These are phyloP conservation scores for Mycena metata DNA, from an alignment of 768 basidiomycete species.

Conservation along the genomic window DNA sequence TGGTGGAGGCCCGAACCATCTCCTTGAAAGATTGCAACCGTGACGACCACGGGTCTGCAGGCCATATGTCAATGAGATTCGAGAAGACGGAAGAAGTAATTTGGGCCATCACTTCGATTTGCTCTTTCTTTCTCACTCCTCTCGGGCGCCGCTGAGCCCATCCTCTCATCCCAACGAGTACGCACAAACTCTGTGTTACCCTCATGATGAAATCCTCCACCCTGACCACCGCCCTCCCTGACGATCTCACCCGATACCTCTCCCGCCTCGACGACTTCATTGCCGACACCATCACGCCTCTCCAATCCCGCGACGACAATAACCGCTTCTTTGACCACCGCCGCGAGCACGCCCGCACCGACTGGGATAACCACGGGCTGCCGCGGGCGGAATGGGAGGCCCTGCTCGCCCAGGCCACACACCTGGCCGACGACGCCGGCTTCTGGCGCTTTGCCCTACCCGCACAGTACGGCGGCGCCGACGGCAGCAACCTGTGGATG, in stretches of 20 bases:
- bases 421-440: slow-evolving; percentile 28
- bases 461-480: slow-evolving; percentile 28
- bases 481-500: slow-evolving; percentile 31
- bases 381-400: slow-evolving; percentile 31
- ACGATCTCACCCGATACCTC: slow-evolving; percentile 24
- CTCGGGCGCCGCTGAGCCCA: slow-evolving; percentile 11
- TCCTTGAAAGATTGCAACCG: too few relatives aligned
- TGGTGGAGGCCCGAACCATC: too few relatives aligned
- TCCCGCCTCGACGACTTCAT: slow-evolving; percentile 31
- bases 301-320: slow-evolving; percentile 31
- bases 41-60: too few relatives aligned
- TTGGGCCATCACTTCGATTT: slow-evolving; percentile 18
- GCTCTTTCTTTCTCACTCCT: slow-evolving; percentile 20
- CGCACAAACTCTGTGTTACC: slow-evolving; percentile 16
- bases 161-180: neutral
- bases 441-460: slow-evolving; percentile 30
- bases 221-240: slow-evolving; percentile 24
- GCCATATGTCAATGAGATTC: neutral
- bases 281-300: slow-evolving; percentile 25
- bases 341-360: slow-evolving; percentile 31
- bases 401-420: slow-evolving; percentile 25
- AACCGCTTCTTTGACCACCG: slow-evolving; percentile 34
- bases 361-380: slow-evolving; percentile 22
- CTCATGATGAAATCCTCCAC: slow-evolving; percentile 21
- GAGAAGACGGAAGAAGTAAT: slow-evolving; percentile 15